Conservation (phyloP, 495 filamentous ascomycete species). For the Hypoxylon crocopeplum region DNA sequence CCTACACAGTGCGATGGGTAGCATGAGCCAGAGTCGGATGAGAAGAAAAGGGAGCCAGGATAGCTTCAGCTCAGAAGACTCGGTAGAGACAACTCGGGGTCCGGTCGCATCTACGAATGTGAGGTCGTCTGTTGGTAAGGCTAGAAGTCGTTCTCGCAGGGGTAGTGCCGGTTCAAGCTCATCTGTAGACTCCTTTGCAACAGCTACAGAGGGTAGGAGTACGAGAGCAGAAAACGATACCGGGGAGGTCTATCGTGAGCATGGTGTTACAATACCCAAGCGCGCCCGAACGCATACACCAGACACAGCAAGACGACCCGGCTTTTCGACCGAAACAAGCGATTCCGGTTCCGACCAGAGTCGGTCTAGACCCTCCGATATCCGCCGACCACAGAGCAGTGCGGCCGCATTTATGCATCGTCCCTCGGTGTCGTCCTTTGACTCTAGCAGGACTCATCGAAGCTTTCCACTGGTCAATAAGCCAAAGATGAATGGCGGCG, state of each 20-base stretch:
- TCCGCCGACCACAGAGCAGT: constrained; percentile 48
- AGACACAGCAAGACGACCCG: constrained; percentile 38
- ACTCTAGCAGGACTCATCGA: constrained; percentile 56
- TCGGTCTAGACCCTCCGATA: constrained; percentile 29
- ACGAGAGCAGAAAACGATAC: constrained; percentile 32
- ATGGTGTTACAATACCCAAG: constrained; percentile 31
- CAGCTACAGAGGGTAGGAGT: constrained; percentile 71
- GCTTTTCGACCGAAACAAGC: constrained; percentile 43
- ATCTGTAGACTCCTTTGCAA: constrained; percentile 82
- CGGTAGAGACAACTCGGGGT: constrained; percentile 76
- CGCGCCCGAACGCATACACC: constrained; percentile 42
- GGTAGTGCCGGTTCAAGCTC: constrained; percentile 74
- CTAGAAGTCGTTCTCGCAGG: constrained; percentile 55
- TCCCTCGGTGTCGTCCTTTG: constrained; percentile 57
- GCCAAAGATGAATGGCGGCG: constrained; percentile 50
- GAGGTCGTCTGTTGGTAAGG: constrained; percentile 20
- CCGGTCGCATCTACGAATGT: constrained; percentile 41
- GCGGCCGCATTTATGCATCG: constrained; percentile 48
- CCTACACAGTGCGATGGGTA: constrained; percentile 88
- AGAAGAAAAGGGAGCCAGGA: constrained; percentile 59
- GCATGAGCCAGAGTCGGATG: constrained; percentile 55
- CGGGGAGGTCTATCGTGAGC: constrained; percentile 29
- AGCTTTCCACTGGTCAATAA: constrained; percentile 61
- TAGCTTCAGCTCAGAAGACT: constrained; percentile 69
- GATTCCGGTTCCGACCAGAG: constrained; percentile 41